Conservation (phyloP, 331 rosid species). For the Ulmus americana region DNA sequence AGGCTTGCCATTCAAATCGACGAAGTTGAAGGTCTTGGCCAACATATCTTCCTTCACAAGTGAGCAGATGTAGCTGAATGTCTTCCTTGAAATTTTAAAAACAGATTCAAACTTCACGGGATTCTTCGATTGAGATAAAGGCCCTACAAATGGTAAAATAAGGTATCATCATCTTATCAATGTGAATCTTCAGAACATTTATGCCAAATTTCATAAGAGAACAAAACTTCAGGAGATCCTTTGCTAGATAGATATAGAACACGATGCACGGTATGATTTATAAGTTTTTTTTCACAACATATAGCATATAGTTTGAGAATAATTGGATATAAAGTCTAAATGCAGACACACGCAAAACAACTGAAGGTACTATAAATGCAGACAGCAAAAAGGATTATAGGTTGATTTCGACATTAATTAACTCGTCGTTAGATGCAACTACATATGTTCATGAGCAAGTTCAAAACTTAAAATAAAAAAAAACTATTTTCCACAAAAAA, state of each 20-base stretch:
- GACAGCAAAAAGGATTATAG: too few relatives aligned
- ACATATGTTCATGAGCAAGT: too few relatives aligned
- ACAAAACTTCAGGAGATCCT: neutral
- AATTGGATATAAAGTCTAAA: too few relatives aligned
- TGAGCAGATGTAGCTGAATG: constrained; percentile 76
- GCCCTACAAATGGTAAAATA: constrained; percentile 45
- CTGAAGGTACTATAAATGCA: too few relatives aligned
- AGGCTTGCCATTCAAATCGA: constrained; percentile 43
- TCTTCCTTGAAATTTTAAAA: constrained; percentile 73
- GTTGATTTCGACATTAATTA: too few relatives aligned
- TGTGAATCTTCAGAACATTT: neutral
- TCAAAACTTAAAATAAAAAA: too few relatives aligned
- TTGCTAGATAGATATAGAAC: neutral
- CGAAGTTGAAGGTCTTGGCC: constrained; percentile 48
- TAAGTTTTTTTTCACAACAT: too few relatives aligned
- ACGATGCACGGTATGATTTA: neutral
- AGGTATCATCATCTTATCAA: constrained; percentile 12
- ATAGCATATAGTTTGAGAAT: too few relatives aligned
- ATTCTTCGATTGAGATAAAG: constrained; percentile 44
- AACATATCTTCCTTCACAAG: constrained; percentile 67
- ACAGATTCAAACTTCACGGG: constrained; percentile 57
- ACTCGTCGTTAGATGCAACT: too few relatives aligned
- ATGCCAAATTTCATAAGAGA: neutral
- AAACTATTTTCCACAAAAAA: too few relatives aligned
- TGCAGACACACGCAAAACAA: too few relatives aligned